A percentile compares a stretch with the other conserved stretches of the same genome.
Conservation (phyloP, 768 basidiomycete genomes). For the Hygrophoropsis aurantiaca region DNA sequence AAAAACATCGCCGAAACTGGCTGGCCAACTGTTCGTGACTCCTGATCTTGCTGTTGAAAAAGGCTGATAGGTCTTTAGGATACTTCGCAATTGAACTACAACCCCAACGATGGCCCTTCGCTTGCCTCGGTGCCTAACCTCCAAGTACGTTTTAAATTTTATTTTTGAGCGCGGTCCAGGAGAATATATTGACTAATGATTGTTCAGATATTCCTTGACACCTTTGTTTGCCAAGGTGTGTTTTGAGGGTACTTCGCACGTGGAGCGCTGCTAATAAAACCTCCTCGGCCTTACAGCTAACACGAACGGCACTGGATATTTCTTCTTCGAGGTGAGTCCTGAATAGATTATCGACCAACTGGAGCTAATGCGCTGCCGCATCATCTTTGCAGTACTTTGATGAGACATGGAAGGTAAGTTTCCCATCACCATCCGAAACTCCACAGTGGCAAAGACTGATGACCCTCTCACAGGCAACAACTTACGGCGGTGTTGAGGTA, state of each 20-base stretch:
- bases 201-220: conserved; percentile 73
- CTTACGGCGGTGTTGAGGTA: conserved; percentile 81
- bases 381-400: conserved; percentile 58
- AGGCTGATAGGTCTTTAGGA: conserved; percentile 33
- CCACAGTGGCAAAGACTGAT: conserved; percentile 5
- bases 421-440: neutral
- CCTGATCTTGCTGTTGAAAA: neutral
- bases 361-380: neutral
- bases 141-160: conserved; percentile 38
- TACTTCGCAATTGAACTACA: conserved; percentile 54
- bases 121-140: conserved; percentile 59
- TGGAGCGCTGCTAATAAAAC: conserved; percentile 7
- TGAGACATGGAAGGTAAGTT: conserved; percentile 75
- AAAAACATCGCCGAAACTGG: conserved; percentile 97
- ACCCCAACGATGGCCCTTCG: conserved; percentile 68
- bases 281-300: conserved; percentile 55
- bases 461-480: conserved; percentile 38
- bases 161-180: neutral
- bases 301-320: conserved; percentile 77
- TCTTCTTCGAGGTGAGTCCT: conserved; percentile 73
- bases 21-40: conserved; percentile 65
- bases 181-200: conserved; percentile 5
- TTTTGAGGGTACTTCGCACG: neutral
- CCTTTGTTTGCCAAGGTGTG: conserved; percentile 67
- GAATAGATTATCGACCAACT: neutral